Evolutionary conservation across 139 green algal species (phyloP), one percentile per base, ranked within the genome.

Genomic region (Ettlia oleoabundans): DNA sequence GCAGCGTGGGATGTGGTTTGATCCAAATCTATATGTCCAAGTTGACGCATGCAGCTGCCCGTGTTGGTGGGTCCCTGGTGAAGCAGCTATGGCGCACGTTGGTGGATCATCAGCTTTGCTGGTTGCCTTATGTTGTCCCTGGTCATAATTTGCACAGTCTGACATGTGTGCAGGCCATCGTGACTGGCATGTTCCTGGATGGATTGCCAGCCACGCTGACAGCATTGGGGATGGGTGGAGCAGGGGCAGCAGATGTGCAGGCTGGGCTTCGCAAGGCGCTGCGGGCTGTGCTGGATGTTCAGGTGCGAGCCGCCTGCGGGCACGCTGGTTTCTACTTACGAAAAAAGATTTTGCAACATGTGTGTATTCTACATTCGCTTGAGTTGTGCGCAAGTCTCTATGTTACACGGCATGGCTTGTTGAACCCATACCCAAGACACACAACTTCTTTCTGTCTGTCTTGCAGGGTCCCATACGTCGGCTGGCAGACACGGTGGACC

Each of bases 241-340:
- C 73, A 2, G 76, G 82, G 51, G 42, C 67, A 33, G 68, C 42
- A n/a, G 86, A 86, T 32, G 67, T 89, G 81, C 80, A 85, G 13
- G 61, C 72, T 0, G 53, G 75, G 21, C 65, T 90, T 66, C 70
- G 76, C 62, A 73, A 78, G 26, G 72, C 91, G 32, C 81, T 95
- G 51, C 80, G 91, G 28, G 86, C 84, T 5, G 75, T 91, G 47
- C 61, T 86, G 42, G 64, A 85, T n/a, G 73, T 88, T 33, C 70
- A 76, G 73, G 69, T 65, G 52, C 1, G 66, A 53, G 35, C n/a
- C 35, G 37, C n/a, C n/a, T n/a, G n/a, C n/a, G n/a, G n/a, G n/a
- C n/a, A n/a, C n/a, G n/a, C n/a, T n/a, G n/a, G n/a, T n/a, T n/a
- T n/a, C n/a, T n/a, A n/a, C n/a, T n/a, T n/a, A n/a, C n/a, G n/a